These are phyloP conservation scores for Paecilomyces dactylethromorphus DNA, from an alignment of 2,329 filamentous ascomycete genomes.

Conservation along the genomic window DNA sequence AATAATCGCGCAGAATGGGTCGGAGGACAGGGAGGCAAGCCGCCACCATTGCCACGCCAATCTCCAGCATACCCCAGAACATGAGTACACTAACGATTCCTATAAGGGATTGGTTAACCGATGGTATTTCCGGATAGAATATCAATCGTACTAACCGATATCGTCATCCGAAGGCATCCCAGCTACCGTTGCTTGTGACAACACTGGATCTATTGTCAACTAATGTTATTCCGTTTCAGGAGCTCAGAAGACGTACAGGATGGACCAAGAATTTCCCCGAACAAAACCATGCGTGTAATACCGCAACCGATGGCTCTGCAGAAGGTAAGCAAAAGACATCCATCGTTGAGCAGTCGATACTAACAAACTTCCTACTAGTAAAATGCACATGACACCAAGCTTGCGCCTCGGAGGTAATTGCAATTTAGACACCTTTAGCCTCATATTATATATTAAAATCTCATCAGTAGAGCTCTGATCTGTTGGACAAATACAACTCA, in stretches of 20 bases:
- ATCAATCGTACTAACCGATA: neutral
- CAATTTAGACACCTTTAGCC: conserved; percentile 3
- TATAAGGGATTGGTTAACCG: neutral
- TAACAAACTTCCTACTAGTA: conserved; percentile 4
- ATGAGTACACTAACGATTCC: conserved; percentile 5
- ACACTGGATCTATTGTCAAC: neutral
- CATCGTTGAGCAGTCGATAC: neutral
- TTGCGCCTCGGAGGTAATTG: conserved; percentile 5
- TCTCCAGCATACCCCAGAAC: conserved; percentile 5
- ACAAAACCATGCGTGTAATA: conserved; percentile 6
- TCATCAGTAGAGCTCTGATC: neutral
- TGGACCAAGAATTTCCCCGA: conserved; percentile 4
- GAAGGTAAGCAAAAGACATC: neutral
- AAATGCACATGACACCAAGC: conserved; percentile 2
- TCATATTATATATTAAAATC: neutral
- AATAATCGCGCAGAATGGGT: neutral
- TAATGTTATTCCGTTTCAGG: neutral
- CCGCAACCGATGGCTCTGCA: neutral
- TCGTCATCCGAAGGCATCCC: conserved; percentile 5
- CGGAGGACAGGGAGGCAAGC: neutral
- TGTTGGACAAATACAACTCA: neutral
- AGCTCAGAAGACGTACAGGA: conserved; percentile 1
- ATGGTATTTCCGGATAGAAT: neutral
- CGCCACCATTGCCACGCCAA: conserved; percentile 8
- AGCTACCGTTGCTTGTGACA: conserved; percentile 1